Evolutionary conservation across 2,329 filamentous ascomycete genomes (phyloP), one percentile per base, ranked within the genome.

Genomic region (Fusarium beomiforme): DNA sequence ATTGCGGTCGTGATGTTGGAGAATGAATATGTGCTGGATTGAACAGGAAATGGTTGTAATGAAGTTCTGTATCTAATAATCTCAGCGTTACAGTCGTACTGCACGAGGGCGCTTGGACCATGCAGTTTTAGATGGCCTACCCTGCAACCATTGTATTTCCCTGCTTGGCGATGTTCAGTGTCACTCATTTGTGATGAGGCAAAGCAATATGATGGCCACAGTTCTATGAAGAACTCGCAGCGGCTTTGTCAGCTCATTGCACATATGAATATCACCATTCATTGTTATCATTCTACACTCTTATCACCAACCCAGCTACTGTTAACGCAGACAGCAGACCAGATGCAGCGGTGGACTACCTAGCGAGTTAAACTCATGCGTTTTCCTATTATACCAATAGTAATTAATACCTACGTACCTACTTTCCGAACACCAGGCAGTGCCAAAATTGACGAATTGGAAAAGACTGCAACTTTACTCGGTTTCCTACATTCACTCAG

Each of bases 71-170:
- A 65, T 67, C 53, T 65, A 50, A 65, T 65, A 50, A 65, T 65
- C 62, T 65, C 50, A 59, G 44, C 17, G 37, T 55, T 55, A 26
- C 26, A 55, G 37, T 46, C 17, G 34, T 42, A 37, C 26, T 31
- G 23, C 33, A 50, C 37, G 65, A 14, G 51, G 64, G 47, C 57
- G 69, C 69, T 72, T 39, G 69, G 69, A 41, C 69, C 69, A 72
- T 33, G 24, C 34, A 36, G 23, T 14, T 44, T 24, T 36, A 17
- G 11, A 5, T 11, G n/a, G 8, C n/a, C 31, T 71, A 71, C 69
- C 69, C 69, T 71, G 43, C 14, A 71, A 31, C 24, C 82, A 4
- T n/a, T 37, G 6, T 6, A 8, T 34, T 37, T 12, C 23, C 12
- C 17, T 19, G 6, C 11, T 51, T 21, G 7, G 24, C 21, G 34